These are phyloP conservation scores for Sporisorium exsertum DNA, from an alignment of 1,284 basidiomycete species.

Conservation along the genomic window DNA sequence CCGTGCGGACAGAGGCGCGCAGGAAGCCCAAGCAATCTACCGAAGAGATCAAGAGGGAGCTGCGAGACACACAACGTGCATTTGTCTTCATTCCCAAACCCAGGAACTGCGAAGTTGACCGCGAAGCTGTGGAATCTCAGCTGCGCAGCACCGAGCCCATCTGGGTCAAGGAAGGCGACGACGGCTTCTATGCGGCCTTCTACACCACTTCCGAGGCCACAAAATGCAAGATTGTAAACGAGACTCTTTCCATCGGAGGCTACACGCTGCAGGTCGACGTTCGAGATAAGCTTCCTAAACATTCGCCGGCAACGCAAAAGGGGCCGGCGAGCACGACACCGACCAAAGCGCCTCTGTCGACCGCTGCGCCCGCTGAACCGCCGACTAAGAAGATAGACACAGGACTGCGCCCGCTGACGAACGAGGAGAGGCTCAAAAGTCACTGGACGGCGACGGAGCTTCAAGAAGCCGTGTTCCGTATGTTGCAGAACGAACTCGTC, in stretches of 20 bases:
- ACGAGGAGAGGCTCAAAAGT: constrained; percentile 69
- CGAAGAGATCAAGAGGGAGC: constrained; percentile 23
- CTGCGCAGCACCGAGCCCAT: constrained; percentile 49
- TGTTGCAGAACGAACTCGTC: constrained; percentile 77
- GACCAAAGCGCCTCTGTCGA: not conserved
- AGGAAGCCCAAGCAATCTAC: constrained; percentile 17
- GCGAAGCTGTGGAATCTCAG: constrained; percentile 48
- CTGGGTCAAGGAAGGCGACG: constrained; percentile 61
- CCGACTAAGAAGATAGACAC: constrained; percentile 21
- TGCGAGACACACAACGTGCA: constrained; percentile 31
- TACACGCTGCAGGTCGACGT: constrained; percentile 53
- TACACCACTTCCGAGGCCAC: constrained; percentile 23
- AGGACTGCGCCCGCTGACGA: constrained; percentile 29
- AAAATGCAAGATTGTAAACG: constrained; percentile 51
- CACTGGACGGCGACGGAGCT: constrained; percentile 76
- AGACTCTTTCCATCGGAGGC: constrained; percentile 39
- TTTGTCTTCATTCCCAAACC: constrained; percentile 56
- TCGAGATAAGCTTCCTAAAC: constrained; percentile 11
- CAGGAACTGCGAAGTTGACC: constrained; percentile 41
- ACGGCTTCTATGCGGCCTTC: constrained; percentile 69
- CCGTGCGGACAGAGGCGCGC: not conserved
- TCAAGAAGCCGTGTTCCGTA: constrained; percentile 75
- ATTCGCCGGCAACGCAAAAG: not conserved
- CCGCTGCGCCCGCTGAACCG: constrained; percentile 1
- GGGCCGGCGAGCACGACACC: not conserved